Evolutionary conservation across 176 grass and related monocot species (phyloP), one percentile per base, ranked within the genome.

Genomic region (Poa pratensis): DNA sequence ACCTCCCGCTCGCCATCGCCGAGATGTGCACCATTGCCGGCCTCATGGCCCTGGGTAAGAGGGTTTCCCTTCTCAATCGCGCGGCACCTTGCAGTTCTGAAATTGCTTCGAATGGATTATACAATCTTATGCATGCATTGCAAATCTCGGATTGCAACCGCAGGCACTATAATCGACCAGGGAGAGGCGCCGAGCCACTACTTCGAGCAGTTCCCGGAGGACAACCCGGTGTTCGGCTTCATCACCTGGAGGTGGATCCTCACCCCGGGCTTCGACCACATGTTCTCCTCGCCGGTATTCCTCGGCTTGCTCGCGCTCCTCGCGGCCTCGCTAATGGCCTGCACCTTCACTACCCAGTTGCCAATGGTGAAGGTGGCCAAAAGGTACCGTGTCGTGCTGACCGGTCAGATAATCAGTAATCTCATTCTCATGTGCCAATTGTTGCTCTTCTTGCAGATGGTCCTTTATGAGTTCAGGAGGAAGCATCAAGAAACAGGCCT

Each of bases 221-320:
- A 94, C 37, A 93, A 87, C 67, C 95, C 95, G 66, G 83, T 91
- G 39, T 91, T 93, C 74, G 95, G 95, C 26, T 79, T 94, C 88
- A 80, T 97, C 45, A 97, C 90, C 8, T 98, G 96, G 91, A 94
- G 86, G 91, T 98, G 96, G 96, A 91, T 98, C 48, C 86, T 98
- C 50, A 83, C 86, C 34, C 96, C 91, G 27, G 96, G 96, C 22
- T 98, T 98, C 75, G 96, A 95, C 84, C 96, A 98, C 89, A 98
- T 98, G 96, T 98, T 93, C 80, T 91, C 89, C 9, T 95, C 93
- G 32, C 96, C 96, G 34, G 84, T 98, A 60, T 98, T 98, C 81
- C 81, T 98, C 34, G 93, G 93, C 69, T 69, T 98, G 81, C 75
- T 95, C 55, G 83, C 86, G 14, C 91, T 98, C 45, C 96, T 98